Evolutionary conservation across 1,284 basidiomycete genomes (phyloP).

Genomic region (Xanthoconium separans): DNA sequence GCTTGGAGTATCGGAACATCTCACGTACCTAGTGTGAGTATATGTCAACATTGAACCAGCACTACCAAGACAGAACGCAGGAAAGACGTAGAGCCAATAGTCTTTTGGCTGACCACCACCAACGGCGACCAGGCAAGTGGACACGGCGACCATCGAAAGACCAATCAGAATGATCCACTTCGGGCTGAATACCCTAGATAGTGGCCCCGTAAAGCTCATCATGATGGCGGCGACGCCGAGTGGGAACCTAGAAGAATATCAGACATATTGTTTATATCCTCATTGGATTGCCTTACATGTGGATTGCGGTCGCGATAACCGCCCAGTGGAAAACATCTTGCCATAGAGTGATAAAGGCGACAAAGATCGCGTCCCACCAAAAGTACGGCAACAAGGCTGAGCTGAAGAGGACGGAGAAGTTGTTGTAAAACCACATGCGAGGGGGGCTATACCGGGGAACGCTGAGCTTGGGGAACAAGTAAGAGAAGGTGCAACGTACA

Average conservation of each 20-base stretch:
- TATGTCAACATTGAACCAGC: slow-evolving; percentile 37
- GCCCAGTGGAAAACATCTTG: slow-evolving; percentile 38
- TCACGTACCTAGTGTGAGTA: slow-evolving; percentile 38
- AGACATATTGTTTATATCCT: background rate
- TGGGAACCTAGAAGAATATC: slow-evolving; percentile 37
- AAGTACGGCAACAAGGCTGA: slow-evolving; percentile 38
- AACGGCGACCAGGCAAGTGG: slow-evolving; percentile 44
- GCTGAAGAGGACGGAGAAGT: slow-evolving; percentile 41
- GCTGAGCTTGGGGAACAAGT: background rate
- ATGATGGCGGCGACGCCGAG: slow-evolving; percentile 39
- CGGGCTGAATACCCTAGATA: slow-evolving; percentile 38
- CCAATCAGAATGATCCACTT: slow-evolving; percentile 48
- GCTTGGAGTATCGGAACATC: background rate
- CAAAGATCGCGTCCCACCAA: slow-evolving; percentile 37
- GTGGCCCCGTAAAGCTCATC: slow-evolving; percentile 38
- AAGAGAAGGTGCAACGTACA: slow-evolving; percentile 25
- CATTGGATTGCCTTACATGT: slow-evolving; percentile 26
- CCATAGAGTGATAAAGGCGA: slow-evolving; percentile 36
- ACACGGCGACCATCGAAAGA: slow-evolving; percentile 36
- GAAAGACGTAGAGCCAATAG: slow-evolving; percentile 50
- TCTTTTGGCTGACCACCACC: slow-evolving; percentile 36
- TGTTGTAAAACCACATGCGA: slow-evolving; percentile 38
- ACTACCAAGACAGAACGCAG: slow-evolving; percentile 48
- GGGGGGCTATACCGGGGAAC: slow-evolving; percentile 33
- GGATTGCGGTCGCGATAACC: slow-evolving; percentile 31